Evolutionary conservation across 805 yeast genomes (phyloP).

Genomic region (Nematodospora valgi): DNA sequence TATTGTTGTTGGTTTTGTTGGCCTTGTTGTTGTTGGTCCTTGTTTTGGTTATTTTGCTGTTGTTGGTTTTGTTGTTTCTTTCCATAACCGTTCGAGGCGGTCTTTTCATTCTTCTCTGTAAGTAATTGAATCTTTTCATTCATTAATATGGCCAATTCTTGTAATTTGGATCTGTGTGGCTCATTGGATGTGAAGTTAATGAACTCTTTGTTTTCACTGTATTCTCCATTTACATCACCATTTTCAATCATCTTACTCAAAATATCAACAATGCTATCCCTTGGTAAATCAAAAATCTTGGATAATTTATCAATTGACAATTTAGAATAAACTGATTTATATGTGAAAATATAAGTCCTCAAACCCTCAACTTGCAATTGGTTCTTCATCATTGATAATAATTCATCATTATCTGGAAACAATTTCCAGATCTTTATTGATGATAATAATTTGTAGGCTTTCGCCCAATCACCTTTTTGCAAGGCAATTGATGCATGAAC

Average conservation of each 20-base stretch:
- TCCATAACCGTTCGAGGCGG: slow-evolving; percentile 71
- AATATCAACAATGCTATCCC: slow-evolving; percentile 54
- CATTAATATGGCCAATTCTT: slow-evolving; percentile 80
- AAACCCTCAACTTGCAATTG: slow-evolving; percentile 88
- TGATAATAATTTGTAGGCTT: slow-evolving; percentile 66
- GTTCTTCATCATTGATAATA: slow-evolving; percentile 67
- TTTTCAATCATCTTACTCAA: slow-evolving; percentile 72
- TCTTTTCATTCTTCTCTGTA: slow-evolving; percentile 81
- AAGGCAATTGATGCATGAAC: slow-evolving; percentile 89
- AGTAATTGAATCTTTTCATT: slow-evolving; percentile 77
- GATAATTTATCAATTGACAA: slow-evolving; percentile 68
- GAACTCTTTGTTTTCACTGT: slow-evolving; percentile 66
- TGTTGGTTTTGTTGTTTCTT: slow-evolving; percentile 38
- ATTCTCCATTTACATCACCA: slow-evolving; percentile 72
- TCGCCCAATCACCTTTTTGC: slow-evolving; percentile 86
- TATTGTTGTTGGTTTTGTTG: slow-evolving; percentile 14
- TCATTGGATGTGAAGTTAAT: slow-evolving; percentile 66
- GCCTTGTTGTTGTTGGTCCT: slow-evolving; percentile 21
- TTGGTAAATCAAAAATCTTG: slow-evolving; percentile 60
- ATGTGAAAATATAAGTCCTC: slow-evolving; percentile 87
- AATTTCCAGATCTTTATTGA: slow-evolving; percentile 85
- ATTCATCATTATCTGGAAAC: slow-evolving; percentile 62
- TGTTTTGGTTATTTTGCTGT: slow-evolving; percentile 32
- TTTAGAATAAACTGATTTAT: slow-evolving; percentile 70
- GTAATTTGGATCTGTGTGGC: slow-evolving; percentile 78